Percentiles rank a stretch among this genome's conserved stretches.
phyloP scores from a whole-genome alignment of 2,329 filamentous ascomycete species.

The Calonectria henricotiae region DNA sequence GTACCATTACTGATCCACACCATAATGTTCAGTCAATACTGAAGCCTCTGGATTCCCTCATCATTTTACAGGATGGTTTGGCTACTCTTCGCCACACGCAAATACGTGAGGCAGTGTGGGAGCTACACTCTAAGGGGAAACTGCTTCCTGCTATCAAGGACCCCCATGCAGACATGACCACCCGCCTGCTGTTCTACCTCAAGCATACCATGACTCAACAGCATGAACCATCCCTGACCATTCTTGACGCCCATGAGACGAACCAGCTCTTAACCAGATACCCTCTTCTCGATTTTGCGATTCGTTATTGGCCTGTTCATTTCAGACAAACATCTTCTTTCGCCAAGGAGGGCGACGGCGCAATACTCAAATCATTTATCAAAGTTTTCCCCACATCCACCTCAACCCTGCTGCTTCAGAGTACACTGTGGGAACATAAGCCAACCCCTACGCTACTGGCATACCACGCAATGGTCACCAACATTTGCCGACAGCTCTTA shows the following conservation, averaged over 20 bases:
- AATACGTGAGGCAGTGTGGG: neutral
- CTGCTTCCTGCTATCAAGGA: neutral
- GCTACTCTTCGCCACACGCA: conserved; percentile 3
- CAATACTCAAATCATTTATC: conserved; percentile 2
- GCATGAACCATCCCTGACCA: neutral
- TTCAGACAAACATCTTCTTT: conserved; percentile 1
- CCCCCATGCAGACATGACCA: conserved; percentile 5
- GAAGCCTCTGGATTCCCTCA: neutral
- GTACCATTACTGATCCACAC: conserved; percentile 2
- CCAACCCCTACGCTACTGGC: neutral
- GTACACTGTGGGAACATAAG: conserved; percentile 3
- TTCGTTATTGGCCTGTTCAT: conserved; percentile 16
- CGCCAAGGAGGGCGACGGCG: neutral
- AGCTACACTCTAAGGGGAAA: neutral
- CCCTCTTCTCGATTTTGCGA: neutral
- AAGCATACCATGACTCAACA: conserved; percentile 10
- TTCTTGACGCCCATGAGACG: neutral
- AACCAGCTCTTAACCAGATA: neutral
- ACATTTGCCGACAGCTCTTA: conserved; percentile 14
- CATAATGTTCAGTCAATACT: neutral
- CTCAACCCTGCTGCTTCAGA: neutral
- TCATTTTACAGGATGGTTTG: neutral
- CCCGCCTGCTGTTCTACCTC: conserved; percentile 5
- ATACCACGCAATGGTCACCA: conserved; percentile 1
- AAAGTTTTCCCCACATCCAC: conserved; percentile 14